Evolutionary conservation across 176 grass and related monocot species (phyloP).

Genomic region (Phoenix dactylifera): DNA sequence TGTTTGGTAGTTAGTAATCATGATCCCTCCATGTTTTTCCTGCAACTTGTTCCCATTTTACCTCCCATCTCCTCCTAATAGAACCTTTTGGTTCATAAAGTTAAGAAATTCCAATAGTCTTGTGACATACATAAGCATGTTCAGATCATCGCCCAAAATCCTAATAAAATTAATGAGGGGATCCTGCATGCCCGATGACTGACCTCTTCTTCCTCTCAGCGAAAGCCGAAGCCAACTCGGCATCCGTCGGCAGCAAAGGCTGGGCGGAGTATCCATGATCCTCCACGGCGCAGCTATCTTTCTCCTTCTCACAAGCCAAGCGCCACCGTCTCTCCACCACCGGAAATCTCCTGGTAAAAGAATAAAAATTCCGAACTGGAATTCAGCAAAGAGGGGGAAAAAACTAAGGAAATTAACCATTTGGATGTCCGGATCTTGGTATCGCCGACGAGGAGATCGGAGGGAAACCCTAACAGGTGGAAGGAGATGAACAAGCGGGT

Average conservation of each 20-base stretch:
- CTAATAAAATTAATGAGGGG: too few species aligned
- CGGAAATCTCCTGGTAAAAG: slow-evolving; percentile 43
- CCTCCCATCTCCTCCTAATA: too few species aligned
- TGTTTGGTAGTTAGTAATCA: too few species aligned
- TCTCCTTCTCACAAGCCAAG: slow-evolving; percentile 38
- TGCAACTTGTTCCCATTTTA: too few species aligned
- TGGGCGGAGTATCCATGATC: background rate
- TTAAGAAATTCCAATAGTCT: too few species aligned
- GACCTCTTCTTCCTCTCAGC: slow-evolving; percentile 60
- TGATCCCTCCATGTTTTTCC: too few species aligned
- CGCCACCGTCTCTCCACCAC: slow-evolving; percentile 89
- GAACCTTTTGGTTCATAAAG: too few species aligned
- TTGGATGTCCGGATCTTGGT: too few species aligned
- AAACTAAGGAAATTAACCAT: background rate
- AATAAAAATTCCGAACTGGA: background rate
- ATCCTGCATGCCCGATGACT: background rate
- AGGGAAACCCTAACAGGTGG: background rate
- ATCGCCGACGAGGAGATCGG: too few species aligned
- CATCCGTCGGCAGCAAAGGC: slow-evolving; percentile 49
- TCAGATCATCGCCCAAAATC: too few species aligned
- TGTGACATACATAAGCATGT: too few species aligned
- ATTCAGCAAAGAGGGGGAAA: background rate
- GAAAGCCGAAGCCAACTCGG: slow-evolving; percentile 57
- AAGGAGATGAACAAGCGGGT: background rate
- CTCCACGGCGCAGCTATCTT: background rate